Base-by-base conservation (phyloP, 768 basidiomycete species). In the Boletus barrowsii region DNA sequence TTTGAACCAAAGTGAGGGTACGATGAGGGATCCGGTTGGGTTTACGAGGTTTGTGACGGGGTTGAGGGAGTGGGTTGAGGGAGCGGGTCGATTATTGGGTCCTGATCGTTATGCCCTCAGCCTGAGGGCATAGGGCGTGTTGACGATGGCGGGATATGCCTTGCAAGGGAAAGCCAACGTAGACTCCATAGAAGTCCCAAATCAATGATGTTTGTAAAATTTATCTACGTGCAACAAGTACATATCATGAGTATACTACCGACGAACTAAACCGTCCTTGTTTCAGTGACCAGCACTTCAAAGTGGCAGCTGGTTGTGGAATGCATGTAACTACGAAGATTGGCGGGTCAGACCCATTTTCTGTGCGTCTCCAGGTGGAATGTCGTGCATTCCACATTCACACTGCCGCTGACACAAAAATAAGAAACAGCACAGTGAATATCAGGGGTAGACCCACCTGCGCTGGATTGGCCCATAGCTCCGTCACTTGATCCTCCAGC, bases 1-100 rank as follows among this genome's bases (percentile, higher is more conserved):
- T 83, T 83, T 18, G 37, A 18, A 17, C 14, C 37, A 17, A n/a
- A 9, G 37, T 39, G 33, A 35, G 11, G 32, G 32, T 22, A 22
- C 2, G 22, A 22, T 15, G 35, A 2, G 2, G 35, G 35, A 36
- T 2, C 11, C 3, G 35, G 35, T 11, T 15, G 35, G 35, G 35
- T 0, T 36, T 11, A 15, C 35, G 35, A 11, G 35, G 13, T 36
- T 36, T 36, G 35, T 15, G 35, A 36, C 35, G 14, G 14, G n/a
- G n/a, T n/a, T n/a, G n/a, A n/a, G n/a, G n/a, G n/a, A n/a, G n/a
- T n/a, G n/a, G n/a, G n/a, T n/a, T n/a, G n/a, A 15, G 1, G 14
- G 13, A 15, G 35, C 15, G 35, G 15, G 35, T 7, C 22, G 22
- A n/a, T n/a, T n/a, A n/a, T 22, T 22, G 22, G 22, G 22, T 22